Evolutionary conservation across 345 rosid species (phyloP).

Genomic region (Lepidium africanum): DNA sequence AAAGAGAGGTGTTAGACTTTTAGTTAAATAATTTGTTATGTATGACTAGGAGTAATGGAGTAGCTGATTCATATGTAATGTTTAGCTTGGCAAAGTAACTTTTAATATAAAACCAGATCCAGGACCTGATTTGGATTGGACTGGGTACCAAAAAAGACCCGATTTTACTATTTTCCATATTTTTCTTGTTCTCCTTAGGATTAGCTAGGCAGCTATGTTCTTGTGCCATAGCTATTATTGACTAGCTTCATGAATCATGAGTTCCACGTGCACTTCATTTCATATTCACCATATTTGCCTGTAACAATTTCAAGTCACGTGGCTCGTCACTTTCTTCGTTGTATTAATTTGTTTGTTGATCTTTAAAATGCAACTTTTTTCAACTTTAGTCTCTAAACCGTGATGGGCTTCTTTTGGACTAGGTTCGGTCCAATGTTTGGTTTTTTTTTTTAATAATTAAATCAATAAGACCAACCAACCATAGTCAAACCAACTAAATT

Average conservation of each 20-base stretch:
- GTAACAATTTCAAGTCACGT: neutral
- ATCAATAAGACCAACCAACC: too few species aligned
- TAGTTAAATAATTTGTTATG: neutral
- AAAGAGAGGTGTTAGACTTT: neutral
- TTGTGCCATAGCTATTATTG: neutral
- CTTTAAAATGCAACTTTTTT: neutral
- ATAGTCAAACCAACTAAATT: too few species aligned
- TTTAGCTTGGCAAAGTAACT: neutral
- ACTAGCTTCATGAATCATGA: neutral
- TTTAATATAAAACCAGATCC: neutral
- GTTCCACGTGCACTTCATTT: neutral
- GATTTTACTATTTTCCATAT: neutral
- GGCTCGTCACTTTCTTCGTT: neutral
- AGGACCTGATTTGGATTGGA: neutral
- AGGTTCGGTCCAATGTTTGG: neutral
- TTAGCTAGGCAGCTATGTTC: neutral
- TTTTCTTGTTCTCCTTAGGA: neutral
- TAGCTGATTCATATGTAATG: neutral
- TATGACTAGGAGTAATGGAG: neutral
- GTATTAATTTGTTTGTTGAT: neutral
- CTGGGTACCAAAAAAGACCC: neutral
- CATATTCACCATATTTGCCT: neutral
- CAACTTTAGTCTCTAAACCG: neutral
- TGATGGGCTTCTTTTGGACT: neutral
- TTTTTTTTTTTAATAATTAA: too few species aligned